Evolutionary conservation across 2,329 filamentous ascomycete species (phyloP), one percentile per base, ranked within the genome.

Genomic region (Mollisiaceae sp.): DNA sequence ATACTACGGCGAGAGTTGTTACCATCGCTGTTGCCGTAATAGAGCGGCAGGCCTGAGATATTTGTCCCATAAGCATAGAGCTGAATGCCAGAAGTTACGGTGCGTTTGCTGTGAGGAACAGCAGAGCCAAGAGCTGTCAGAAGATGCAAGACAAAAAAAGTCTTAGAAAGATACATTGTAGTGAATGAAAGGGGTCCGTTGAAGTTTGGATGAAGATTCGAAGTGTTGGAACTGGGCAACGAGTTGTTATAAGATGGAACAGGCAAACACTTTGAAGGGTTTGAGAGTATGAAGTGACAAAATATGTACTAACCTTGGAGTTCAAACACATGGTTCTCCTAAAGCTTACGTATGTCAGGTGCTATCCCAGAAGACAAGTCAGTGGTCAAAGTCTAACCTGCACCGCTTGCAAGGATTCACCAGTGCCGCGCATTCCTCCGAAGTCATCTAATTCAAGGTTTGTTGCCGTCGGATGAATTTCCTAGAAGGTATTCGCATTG

Each of bases 41-140:
- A 73, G 39, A 77, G 43, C 36, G 67, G 65, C 8, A 77, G 63
- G 5, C 76, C 75, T 2, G 69, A 69, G 15, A 75, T 70, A 20
- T 71, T 68, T 0, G 60, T 71, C 18, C 74, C 72, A 58, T 78
- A 77, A 4, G 75, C 74, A 63, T 76, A 77, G 11, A 77, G 68
- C 14, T 57, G 43, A 9, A 59, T 41, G 20, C 55, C 35, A 22
- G 22, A 35, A 22, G 45, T 22, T n/a, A 50, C 22, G 11, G 39
- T 38, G 9, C 24, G 39, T 12, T 9, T 56, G 20, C 24, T 27
- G 20, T 62, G 60, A 43, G 36, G 38, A 8, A 35, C 59, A 18
- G 55, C 55, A 15, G 36, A 22, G 56, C 24, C 41, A 45, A 38
- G 32, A 20, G 5, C 15, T 8, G 22, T 20, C 47, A 45, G 56